Base-by-base conservation (phyloP, 352 stramenopile species). In the Phytophthora pinifolia region DNA sequence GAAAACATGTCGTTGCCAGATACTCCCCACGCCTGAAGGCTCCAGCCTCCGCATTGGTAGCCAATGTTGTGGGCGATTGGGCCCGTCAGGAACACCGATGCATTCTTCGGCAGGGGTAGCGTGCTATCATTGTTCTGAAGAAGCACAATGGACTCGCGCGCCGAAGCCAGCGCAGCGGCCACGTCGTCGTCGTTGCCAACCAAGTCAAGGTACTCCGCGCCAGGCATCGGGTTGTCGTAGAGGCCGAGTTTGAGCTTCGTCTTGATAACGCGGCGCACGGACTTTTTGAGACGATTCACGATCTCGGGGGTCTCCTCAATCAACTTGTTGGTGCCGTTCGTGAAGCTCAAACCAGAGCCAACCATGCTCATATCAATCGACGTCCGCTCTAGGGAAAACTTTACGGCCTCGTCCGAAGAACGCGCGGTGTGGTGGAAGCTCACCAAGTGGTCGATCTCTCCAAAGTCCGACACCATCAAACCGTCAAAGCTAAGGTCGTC, bases 391-490 rank as follows among this genome's bases (percentile, higher is more conserved):
- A 54, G n/a, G 12, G 46, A 18, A 7, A 55, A 47, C 9, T 46
- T 38, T 6, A 37, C 39, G 6, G 35, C 36, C 39, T 55, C 48
- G 18, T 46, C 36, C 13, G 27, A 41, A 10, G 48, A 41, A 14
- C 35, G 48, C 12, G 48, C 36, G 5, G 48, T 51, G 17, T 71
- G 70, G 31, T 83, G 74, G 30, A 63, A 79, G 9, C 51, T 38
- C 6, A 64, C 32, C 3, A 93, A 49, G 46, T 96, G 94, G 30
- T 85, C 73, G 32, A 97, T 95, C 70, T 96, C 87, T 10, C 65
- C 62, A 65, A 89, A 96, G 54, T 97, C 88, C 3, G 87, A 96
- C 15, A 96, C 83, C 20, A 72, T 13, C 30, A 55, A 46, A 41
- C 48, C 36, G 6, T 55, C 27, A 30, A 55, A 55, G 4, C 18